A percentile compares a stretch with the other conserved stretches of the same genome.
phyloP scores from a whole-genome alignment of 495 filamentous ascomycete genomes.

The Lasiosphaeria ovina region DNA sequence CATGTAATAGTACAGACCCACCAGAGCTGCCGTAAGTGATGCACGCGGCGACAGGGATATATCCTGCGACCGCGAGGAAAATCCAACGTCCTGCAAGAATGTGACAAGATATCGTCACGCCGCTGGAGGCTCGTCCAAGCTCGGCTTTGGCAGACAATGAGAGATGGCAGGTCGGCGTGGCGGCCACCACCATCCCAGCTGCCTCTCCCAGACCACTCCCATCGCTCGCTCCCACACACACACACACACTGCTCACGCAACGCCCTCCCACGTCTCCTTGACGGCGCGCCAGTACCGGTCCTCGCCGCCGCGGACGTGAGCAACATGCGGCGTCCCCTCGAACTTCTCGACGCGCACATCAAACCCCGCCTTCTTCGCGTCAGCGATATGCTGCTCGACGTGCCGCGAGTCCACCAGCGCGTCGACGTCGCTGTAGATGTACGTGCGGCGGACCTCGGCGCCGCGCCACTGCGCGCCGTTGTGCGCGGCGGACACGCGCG shows the following conservation, averaged over 20 bases:
- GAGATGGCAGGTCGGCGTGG: no score
- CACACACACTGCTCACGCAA: neutral
- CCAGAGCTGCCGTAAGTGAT: no score
- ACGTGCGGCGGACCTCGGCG: conserved; percentile 39
- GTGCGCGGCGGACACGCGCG: conserved; percentile 22
- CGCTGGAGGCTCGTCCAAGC: no score
- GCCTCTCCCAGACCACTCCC: no score
- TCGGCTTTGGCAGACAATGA: no score
- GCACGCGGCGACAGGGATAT: no score
- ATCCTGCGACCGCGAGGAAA: no score
- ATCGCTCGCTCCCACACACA: no score
- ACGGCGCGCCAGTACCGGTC: conserved; percentile 44
- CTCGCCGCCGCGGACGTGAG: conserved; percentile 38
- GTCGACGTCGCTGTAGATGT: conserved; percentile 43
- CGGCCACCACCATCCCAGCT: no score
- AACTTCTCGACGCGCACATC: conserved; percentile 37
- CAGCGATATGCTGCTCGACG: conserved; percentile 39
- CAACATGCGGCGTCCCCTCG: conserved; percentile 39
- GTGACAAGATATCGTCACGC: no score
- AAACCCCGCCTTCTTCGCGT: conserved; percentile 33
- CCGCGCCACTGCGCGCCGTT: conserved; percentile 27
- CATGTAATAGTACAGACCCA: no score
- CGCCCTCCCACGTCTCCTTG: conserved; percentile 37
- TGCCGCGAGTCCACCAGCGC: conserved; percentile 38
- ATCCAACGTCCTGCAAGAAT: no score